These are phyloP conservation scores for Pseudopyricularia javanii DNA, from an alignment of 2,329 filamentous ascomycete species.

Conservation along the genomic window DNA sequence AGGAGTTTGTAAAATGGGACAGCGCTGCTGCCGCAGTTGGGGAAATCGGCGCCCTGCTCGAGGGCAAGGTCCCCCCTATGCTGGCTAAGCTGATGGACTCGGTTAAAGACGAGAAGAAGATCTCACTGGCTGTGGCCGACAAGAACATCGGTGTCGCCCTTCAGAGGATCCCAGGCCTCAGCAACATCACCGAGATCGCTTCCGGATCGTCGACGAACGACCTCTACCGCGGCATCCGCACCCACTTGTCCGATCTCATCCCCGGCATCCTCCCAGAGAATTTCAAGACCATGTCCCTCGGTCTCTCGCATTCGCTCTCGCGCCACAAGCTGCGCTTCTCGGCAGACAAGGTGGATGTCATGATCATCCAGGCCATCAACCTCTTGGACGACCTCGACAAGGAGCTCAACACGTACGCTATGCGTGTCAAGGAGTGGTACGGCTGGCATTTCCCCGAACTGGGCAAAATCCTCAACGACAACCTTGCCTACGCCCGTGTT, in stretches of 20 bases:
- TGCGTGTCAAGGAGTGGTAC: constrained; percentile 99
- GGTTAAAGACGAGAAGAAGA: constrained; percentile 96
- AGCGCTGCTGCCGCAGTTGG: constrained; percentile 82
- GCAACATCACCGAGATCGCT: constrained; percentile 66
- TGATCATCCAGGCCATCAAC: constrained; percentile 96
- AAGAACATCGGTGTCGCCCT: constrained; percentile 86
- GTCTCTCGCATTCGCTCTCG: constrained; percentile 92
- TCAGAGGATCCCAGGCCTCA: constrained; percentile 74
- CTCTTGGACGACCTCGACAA: constrained; percentile 95
- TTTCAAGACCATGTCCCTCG: constrained; percentile 86
- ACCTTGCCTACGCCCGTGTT: constrained; percentile 82
- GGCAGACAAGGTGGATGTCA: constrained; percentile 95
- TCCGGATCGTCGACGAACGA: constrained; percentile 74
- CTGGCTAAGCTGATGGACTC: constrained; percentile 71
- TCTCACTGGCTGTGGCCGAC: constrained; percentile 85
- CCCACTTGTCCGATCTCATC: constrained; percentile 80
- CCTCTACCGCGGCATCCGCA: constrained; percentile 86
- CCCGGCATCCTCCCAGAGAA: constrained; percentile 77
- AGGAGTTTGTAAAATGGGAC: constrained; percentile 96
- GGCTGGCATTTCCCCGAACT: constrained; percentile 99
- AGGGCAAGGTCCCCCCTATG: constrained; percentile 89
- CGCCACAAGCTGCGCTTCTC: constrained; percentile 98
- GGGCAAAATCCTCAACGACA: constrained; percentile 94
- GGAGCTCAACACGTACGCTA: constrained; percentile 96
- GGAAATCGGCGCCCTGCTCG: constrained; percentile 77